Conservation (phyloP, 768 basidiomycete genomes). For the Asterophora lycoperdoides region DNA sequence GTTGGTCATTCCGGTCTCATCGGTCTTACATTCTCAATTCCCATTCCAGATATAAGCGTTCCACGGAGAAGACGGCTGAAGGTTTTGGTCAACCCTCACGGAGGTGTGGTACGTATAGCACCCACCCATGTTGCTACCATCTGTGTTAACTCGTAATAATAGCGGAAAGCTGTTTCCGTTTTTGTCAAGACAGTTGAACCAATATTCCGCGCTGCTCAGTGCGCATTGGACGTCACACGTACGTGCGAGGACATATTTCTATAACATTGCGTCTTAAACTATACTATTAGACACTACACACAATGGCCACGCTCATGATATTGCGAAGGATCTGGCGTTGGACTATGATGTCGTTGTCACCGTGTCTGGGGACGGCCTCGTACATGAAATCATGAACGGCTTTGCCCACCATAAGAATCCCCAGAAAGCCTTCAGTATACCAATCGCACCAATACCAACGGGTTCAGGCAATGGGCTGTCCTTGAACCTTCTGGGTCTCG, state of each 20-base stretch:
- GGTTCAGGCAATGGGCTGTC: constrained; percentile 79
- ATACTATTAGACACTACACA: constrained; percentile 53
- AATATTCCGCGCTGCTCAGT: constrained; percentile 64
- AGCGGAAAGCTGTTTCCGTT: constrained; percentile 60
- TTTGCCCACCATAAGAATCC: constrained; percentile 64
- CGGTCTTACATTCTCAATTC: not conserved
- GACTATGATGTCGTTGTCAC: constrained; percentile 68
- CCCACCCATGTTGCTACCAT: not conserved
- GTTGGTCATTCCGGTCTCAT: not conserved
- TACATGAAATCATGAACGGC: constrained; percentile 84
- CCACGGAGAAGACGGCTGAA: constrained; percentile 54
- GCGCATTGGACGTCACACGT: constrained; percentile 61
- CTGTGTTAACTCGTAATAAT: constrained; percentile 4
- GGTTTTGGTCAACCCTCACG: constrained; percentile 74
- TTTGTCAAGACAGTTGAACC: constrained; percentile 64
- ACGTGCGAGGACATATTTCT: constrained; percentile 21
- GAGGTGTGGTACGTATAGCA: constrained; percentile 59
- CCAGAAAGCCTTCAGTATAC: constrained; percentile 56
- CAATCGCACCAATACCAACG: constrained; percentile 75
- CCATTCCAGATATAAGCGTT: constrained; percentile 37
- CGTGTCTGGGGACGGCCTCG: constrained; percentile 80
- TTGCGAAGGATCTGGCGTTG: constrained; percentile 52
- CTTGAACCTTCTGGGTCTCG: constrained; percentile 67
- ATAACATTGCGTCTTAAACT: not conserved
- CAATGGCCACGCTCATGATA: constrained; percentile 59